These are phyloP conservation scores for Scenedesmus sp. DNA, from an alignment of 163 green algal species.

Conservation along the genomic window DNA sequence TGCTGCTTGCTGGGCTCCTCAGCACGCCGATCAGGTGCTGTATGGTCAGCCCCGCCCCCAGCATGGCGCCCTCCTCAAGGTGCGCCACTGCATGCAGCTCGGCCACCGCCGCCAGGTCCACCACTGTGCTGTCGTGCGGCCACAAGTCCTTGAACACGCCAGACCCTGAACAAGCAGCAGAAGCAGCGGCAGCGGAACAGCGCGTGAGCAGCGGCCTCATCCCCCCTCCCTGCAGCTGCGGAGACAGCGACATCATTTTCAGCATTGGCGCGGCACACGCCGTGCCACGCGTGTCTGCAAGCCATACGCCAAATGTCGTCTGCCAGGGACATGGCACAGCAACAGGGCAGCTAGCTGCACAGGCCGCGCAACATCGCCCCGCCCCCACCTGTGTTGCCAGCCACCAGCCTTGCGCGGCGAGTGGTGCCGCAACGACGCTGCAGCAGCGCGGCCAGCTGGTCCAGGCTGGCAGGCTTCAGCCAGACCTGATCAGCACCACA, in stretches of 20 bases:
- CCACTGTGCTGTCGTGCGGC: constrained; percentile 1
- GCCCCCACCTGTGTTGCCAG: constrained; percentile 65
- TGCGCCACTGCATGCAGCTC: neutral
- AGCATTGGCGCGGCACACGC: too few species aligned
- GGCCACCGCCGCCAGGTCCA: neutral
- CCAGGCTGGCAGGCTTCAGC: constrained; percentile 42
- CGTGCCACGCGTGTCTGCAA: too few species aligned
- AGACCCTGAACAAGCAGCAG: neutral
- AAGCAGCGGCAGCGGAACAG: neutral
- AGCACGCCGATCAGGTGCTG: constrained; percentile 18
- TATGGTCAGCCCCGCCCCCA: constrained; percentile 21
- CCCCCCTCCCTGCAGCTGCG: neutral
- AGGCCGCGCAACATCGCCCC: neutral
- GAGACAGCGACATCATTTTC: neutral
- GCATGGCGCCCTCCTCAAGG: neutral
- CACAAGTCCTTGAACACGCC: constrained; percentile 76
- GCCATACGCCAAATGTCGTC: neutral
- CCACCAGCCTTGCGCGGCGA: constrained; percentile 55
- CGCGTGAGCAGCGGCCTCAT: neutral
- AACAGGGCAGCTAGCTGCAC: neutral
- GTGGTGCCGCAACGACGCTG: neutral
- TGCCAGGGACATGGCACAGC: neutral
- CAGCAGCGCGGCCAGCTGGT: constrained; percentile 45
- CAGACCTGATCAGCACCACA: constrained; percentile 9
- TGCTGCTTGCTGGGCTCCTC: constrained; percentile 16